These are phyloP conservation scores for Fusarium domesticum DNA, from an alignment of 2,329 filamentous ascomycete species.

Conservation along the genomic window DNA sequence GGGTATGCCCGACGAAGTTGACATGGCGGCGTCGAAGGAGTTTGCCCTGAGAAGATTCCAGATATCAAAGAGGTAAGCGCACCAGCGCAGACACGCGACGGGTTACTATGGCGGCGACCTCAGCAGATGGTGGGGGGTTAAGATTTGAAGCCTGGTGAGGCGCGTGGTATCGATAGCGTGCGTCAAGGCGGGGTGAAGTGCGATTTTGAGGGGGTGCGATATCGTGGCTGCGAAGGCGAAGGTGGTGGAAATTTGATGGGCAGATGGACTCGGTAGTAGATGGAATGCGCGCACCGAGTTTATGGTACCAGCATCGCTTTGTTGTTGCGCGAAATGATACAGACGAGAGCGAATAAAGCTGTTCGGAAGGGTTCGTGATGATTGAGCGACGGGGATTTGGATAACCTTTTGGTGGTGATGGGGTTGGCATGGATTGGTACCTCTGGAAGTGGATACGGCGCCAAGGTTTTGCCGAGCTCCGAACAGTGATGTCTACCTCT, in stretches of 20 bases:
- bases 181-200: conserved; percentile 27
- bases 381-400: conserved; percentile 12
- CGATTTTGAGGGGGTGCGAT: conserved; percentile 24
- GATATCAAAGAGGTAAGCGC: conserved; percentile 15
- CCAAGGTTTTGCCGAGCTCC: conserved; percentile 27
- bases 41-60: conserved; percentile 5
- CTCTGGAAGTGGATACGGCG: conserved; percentile 12
- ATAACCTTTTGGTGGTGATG: conserved; percentile 17
- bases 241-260: background rate
- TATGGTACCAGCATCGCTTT: conserved; percentile 13
- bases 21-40: conserved; percentile 43
- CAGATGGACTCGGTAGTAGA: background rate
- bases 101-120: background rate
- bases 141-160: conserved; percentile 7
- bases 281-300: background rate
- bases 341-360: conserved; percentile 3
- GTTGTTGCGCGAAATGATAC: background rate
- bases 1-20: conserved; percentile 57
- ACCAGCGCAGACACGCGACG: conserved; percentile 7
- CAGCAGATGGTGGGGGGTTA: conserved; percentile 6
- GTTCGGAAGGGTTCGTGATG: conserved; percentile 8
- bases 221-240: conserved; percentile 8
- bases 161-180: conserved; percentile 26
- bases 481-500: conserved; percentile 1
- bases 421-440: conserved; percentile 1